A percentile compares a stretch with the other conserved stretches of the same genome.
Conservation (phyloP, 2,329 filamentous ascomycete species). For the Colletotrichum endophyticum region DNA sequence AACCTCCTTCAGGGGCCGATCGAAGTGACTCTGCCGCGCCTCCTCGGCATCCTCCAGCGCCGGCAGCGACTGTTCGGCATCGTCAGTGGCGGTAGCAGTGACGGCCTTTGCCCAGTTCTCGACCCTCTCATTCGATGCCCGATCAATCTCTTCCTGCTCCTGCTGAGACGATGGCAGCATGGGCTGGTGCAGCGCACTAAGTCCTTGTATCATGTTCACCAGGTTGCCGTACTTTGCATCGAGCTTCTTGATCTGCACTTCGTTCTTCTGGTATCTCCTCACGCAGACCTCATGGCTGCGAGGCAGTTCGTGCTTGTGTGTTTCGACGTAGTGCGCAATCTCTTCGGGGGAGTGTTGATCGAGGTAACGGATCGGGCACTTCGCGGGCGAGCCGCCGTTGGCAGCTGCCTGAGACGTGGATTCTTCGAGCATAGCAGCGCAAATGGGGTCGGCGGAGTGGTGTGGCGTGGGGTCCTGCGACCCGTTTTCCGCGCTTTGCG, state of each 20-base stretch:
- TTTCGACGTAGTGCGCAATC: constrained; percentile 91
- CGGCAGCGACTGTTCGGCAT: constrained; percentile 32
- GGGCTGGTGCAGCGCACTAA: constrained; percentile 86
- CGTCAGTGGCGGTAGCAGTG: constrained; percentile 53
- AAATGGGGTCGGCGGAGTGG: constrained; percentile 63
- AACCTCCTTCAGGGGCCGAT: constrained; percentile 84
- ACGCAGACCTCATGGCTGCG: constrained; percentile 94
- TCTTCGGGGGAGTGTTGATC: constrained; percentile 94
- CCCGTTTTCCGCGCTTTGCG: neutral
- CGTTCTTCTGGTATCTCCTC: constrained; percentile 85
- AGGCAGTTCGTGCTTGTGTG: constrained; percentile 92
- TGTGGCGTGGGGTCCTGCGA: constrained; percentile 48
- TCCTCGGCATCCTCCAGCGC: constrained; percentile 45
- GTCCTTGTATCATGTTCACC: constrained; percentile 91
- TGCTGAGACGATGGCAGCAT: constrained; percentile 73
- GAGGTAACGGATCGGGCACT: constrained; percentile 91
- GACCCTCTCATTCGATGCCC: constrained; percentile 71
- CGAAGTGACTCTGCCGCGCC: constrained; percentile 76
- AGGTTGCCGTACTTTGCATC: constrained; percentile 94
- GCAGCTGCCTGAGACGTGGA: constrained; percentile 57
- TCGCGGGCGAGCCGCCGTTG: constrained; percentile 57
- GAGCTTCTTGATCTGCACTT: constrained; percentile 82
- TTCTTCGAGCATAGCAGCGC: constrained; percentile 67
- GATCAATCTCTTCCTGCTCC: constrained; percentile 51
- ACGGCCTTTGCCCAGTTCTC: constrained; percentile 86